Conservation (phyloP, 768 basidiomycete genomes). For the Tricholoma hemisulphureum region DNA sequence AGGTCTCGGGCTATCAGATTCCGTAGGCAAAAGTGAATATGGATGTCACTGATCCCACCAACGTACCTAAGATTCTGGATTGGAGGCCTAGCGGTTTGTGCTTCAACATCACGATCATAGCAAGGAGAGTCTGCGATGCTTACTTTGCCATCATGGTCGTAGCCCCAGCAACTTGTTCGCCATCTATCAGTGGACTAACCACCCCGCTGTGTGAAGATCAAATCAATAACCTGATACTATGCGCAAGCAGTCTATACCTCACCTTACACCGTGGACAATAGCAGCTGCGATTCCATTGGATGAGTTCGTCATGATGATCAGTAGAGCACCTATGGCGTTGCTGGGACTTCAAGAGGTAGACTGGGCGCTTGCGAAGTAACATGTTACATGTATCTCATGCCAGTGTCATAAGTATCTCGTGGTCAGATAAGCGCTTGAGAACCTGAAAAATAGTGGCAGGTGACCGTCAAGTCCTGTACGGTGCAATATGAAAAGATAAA, state of each 20-base stretch:
- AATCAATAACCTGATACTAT: not conserved
- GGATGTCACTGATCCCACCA: too few species aligned
- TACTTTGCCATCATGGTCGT: not conserved
- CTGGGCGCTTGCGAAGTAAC: not conserved
- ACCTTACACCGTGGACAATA: not conserved
- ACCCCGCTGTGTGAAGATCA: not conserved
- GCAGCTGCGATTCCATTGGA: not conserved
- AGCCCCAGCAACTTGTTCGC: not conserved
- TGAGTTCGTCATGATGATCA: not conserved
- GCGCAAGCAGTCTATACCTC: too few species aligned
- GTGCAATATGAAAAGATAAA: too few species aligned
- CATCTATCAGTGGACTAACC: constrained; percentile 1
- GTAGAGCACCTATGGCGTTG: not conserved
- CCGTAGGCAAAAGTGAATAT: not conserved
- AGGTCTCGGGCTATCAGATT: constrained; percentile 3
- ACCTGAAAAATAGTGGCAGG: not conserved
- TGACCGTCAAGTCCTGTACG: not conserved
- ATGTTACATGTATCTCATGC: not conserved
- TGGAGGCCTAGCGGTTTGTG: not conserved
- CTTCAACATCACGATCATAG: not conserved
- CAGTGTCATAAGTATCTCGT: not conserved
- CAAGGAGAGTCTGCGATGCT: not conserved
- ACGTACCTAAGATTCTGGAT: not conserved
- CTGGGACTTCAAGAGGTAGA: not conserved
- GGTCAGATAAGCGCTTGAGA: not conserved